These are phyloP conservation scores for Starmerella vitae DNA, from an alignment of 805 yeast genomes.

Conservation along the genomic window DNA sequence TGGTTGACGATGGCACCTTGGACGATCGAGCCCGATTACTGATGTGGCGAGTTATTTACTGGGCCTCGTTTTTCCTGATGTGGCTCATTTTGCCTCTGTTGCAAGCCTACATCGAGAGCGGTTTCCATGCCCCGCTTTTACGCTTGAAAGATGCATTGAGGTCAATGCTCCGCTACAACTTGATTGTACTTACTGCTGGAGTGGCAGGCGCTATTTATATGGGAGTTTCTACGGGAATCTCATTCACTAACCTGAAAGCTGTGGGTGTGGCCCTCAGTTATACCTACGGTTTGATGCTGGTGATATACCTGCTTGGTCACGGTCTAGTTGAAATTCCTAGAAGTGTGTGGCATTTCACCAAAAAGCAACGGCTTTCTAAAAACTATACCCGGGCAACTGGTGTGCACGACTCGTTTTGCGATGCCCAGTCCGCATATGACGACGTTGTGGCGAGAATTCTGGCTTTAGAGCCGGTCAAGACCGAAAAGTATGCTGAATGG, in stretches of 20 bases:
- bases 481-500: constrained; percentile 47
- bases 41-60: constrained; percentile 63
- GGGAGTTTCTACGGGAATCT: constrained; percentile 40
- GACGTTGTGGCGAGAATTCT: constrained; percentile 50
- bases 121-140: constrained; percentile 39
- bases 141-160: constrained; percentile 45
- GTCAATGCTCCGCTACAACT: constrained; percentile 47
- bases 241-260: constrained; percentile 44
- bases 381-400: constrained; percentile 44
- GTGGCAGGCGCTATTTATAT: constrained; percentile 46
- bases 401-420: constrained; percentile 47
- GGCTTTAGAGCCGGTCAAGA: constrained; percentile 37
- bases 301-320: constrained; percentile 76
- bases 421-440: constrained; percentile 45
- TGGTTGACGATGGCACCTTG: constrained; percentile 39
- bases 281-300: constrained; percentile 57
- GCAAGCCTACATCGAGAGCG: constrained; percentile 61
- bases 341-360: constrained; percentile 28
- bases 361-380: constrained; percentile 29
- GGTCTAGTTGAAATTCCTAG: constrained; percentile 61
- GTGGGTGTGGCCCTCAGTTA: constrained; percentile 65
- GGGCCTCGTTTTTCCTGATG: constrained; percentile 68
- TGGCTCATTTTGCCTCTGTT: constrained; percentile 64
- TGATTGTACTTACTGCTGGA: constrained; percentile 41
- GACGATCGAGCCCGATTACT: constrained; percentile 37